Evolutionary conservation across 768 basidiomycete genomes (phyloP), one percentile per base, ranked within the genome.

Genomic region (Floccularia luteovirens): DNA sequence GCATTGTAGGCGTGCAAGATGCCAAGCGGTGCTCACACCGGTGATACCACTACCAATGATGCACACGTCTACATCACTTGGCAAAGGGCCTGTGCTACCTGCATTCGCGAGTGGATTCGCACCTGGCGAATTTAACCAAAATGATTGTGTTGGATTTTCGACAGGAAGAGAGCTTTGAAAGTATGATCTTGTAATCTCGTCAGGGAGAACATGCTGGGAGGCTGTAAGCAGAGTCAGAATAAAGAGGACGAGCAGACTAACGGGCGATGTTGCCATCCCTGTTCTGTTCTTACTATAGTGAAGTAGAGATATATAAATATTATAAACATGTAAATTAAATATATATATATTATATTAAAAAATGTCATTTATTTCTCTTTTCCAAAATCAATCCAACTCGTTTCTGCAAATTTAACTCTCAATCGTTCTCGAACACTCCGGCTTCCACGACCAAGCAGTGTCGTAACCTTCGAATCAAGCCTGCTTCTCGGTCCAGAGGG

Each of bases 41-140:
- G 87, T 85, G 25, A 90, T 80, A 0, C 88, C 87, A 22, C 81
- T 77, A 4, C 89, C 89, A 31, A 91, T 77, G 48, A 90, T 79
- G 45, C 79, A 85, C 6, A 90, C 61, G 49, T 90, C 87, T 2
- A 78, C 77, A 37, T 77, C 72, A 0, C 51, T 34, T 0, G 76
- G 75, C n/a, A 90, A 55, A 1, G 57, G 45, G 1, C 81, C 82
- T 5, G 61, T 58, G 50, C 85, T 87, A 1, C 88, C 89, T 40
- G 75, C 72, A 2, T 58, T 62, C 0, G 79, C 82, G 0, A 88
- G 62, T 0, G 84, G 84, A 52, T 84, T 87, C 0, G 70, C 79
- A 16, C 64, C 68, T 0, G 75, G 69, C 1, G 67, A 64, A 47
- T 79, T 58, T 23, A 75, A 64, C 88, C 89, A 90, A 56, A 84